These are phyloP conservation scores for Exserohilum turcica DNA, from an alignment of 2,329 filamentous ascomycete species.

Conservation along the genomic window DNA sequence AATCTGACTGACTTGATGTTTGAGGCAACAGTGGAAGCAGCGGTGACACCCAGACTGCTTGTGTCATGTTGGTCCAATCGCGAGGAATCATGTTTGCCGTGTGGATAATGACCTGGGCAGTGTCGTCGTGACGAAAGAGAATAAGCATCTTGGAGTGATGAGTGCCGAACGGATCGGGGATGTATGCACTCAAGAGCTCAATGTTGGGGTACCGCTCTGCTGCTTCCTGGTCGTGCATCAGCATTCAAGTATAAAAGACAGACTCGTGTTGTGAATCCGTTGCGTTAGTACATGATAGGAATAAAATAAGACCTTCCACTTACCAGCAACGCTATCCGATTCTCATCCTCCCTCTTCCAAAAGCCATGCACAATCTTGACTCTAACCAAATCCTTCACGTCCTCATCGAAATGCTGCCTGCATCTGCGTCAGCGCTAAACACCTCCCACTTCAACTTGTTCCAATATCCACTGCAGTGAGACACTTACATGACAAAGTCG, in stretches of 20 bases:
- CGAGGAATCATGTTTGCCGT: conserved; percentile 89
- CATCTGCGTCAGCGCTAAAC: conserved; percentile 5
- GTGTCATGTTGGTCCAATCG: conserved; percentile 88
- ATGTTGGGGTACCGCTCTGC: conserved; percentile 69
- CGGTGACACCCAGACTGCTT: conserved; percentile 80
- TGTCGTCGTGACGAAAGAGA: conserved; percentile 76
- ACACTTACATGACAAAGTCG: conserved; percentile 62
- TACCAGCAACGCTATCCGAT: conserved; percentile 64
- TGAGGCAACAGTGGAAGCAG: conserved; percentile 60
- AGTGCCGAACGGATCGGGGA: conserved; percentile 84
- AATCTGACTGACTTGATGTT: neutral
- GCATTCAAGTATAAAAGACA: neutral
- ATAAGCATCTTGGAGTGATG: conserved; percentile 88
- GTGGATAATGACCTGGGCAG: conserved; percentile 79
- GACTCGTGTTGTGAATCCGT: no score
- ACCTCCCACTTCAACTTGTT: neutral
- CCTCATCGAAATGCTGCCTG: conserved; percentile 60
- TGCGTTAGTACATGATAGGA: no score
- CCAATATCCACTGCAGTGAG: neutral
- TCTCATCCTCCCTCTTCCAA: conserved; percentile 70
- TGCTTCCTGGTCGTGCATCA: conserved; percentile 57
- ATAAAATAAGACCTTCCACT: conserved; percentile 13
- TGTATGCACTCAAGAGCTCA: conserved; percentile 71
- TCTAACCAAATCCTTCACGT: conserved; percentile 58
- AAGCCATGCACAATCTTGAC: conserved; percentile 68